Percentiles rank a stretch among this genome's conserved stretches.
Conservation (phyloP, 2,329 filamentous ascomycete genomes). For the Apiospora pterosperma region DNA sequence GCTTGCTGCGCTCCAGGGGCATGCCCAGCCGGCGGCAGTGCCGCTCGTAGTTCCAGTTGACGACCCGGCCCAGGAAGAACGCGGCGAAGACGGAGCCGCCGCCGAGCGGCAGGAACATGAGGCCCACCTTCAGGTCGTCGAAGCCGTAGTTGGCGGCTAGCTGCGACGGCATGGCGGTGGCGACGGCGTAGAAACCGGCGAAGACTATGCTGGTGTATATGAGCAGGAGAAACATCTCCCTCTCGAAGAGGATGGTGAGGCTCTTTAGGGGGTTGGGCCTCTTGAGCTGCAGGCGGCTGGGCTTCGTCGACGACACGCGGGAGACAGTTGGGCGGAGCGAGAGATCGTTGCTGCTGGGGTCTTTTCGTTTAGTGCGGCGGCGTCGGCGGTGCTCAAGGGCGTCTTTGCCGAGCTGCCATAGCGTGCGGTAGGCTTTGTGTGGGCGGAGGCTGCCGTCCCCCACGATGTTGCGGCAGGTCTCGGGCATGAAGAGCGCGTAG, state of each 20-base stretch:
- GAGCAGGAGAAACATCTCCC: slow-evolving; percentile 33
- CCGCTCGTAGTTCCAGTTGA: slow-evolving; percentile 60
- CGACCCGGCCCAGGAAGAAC: slow-evolving; percentile 39
- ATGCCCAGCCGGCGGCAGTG: slow-evolving; percentile 47
- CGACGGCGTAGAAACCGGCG: slow-evolving; percentile 31
- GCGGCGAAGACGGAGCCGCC: slow-evolving; percentile 32
- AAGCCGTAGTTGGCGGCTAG: slow-evolving; percentile 47
- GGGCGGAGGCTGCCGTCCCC: slow-evolving; percentile 39
- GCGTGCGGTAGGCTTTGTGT: slow-evolving; percentile 21
- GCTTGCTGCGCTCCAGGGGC: slow-evolving; percentile 43
- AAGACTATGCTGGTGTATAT: slow-evolving; percentile 29
- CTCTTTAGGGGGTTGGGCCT: slow-evolving; percentile 31
- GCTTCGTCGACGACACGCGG: slow-evolving; percentile 12
- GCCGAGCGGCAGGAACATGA: slow-evolving; percentile 35
- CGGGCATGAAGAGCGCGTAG: slow-evolving; percentile 28
- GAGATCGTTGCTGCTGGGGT: neutral
- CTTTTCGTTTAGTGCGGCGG: neutral
- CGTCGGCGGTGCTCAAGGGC: neutral
- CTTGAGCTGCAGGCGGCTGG: slow-evolving; percentile 11
- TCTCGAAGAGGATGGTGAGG: slow-evolving; percentile 30
- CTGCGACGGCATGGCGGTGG: slow-evolving; percentile 27
- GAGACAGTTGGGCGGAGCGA: slow-evolving; percentile 11
- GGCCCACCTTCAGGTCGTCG: slow-evolving; percentile 43
- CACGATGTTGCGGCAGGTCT: slow-evolving; percentile 40
- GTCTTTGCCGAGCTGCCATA: slow-evolving; percentile 22